phyloP scores from a whole-genome alignment of 202 grass and related monocot species.

The Hordeum pubiflorum region DNA sequence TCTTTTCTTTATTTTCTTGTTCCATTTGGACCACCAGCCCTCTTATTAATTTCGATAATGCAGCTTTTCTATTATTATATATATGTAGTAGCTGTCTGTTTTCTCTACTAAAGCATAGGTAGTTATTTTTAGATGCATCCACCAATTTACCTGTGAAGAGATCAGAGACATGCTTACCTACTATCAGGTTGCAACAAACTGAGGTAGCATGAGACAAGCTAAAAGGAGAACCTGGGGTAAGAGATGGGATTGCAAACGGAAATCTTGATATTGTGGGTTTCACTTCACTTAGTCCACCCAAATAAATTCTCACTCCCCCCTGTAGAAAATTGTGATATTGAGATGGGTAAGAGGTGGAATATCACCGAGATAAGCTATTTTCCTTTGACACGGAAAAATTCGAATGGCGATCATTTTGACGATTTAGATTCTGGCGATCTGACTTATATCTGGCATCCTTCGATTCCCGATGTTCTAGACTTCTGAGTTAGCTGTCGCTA shows the following conservation, averaged over 20 bases:
- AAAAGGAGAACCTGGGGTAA: neutral
- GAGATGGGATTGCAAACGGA: neutral
- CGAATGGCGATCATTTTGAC: neutral
- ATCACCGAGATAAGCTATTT: neutral
- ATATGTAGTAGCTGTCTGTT: neutral
- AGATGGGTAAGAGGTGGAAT: neutral
- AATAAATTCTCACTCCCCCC: neutral
- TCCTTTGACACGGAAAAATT: neutral
- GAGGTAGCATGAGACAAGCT: slow-evolving; percentile 11
- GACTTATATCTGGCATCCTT: neutral
- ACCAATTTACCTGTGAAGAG: slow-evolving; percentile 11
- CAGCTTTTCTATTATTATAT: neutral
- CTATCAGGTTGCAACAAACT: slow-evolving; percentile 8
- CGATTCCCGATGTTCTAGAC: neutral
- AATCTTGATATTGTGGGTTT: neutral
- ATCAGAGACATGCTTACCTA: neutral
- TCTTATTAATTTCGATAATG: slow-evolving; percentile 7
- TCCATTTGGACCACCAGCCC: slow-evolving; percentile 14
- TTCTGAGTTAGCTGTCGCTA: neutral
- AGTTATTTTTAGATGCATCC: slow-evolving; percentile 4
- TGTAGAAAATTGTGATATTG: neutral
- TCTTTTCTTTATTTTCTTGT: slow-evolving; percentile 1
- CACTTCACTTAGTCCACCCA: neutral
- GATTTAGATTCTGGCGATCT: neutral
- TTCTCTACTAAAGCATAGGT: neutral